These are phyloP conservation scores for Pleurotus sapidus DNA, from an alignment of 768 basidiomycete genomes.

Conservation along the genomic window DNA sequence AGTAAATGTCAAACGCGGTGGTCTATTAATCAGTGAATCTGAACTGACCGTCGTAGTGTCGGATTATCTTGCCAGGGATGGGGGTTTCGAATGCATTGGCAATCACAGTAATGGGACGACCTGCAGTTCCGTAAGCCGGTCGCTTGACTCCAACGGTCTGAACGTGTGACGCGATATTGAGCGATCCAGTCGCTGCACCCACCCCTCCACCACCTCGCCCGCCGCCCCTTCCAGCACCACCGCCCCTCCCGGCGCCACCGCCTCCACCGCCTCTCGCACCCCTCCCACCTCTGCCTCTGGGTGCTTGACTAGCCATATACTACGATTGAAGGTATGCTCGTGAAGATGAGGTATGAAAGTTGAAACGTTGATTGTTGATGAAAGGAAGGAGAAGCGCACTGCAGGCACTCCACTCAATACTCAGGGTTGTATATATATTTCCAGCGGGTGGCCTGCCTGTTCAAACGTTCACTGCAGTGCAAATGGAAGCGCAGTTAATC, in stretches of 20 bases:
- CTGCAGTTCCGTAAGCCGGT: constrained; percentile 49
- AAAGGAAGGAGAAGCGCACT: too few relatives aligned
- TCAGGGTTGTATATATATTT: too few relatives aligned
- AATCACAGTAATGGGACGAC: constrained; percentile 31
- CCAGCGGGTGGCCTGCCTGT: too few relatives aligned
- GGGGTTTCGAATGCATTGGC: constrained; percentile 54
- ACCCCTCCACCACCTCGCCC: constrained; percentile 26
- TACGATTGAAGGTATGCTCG: too few relatives aligned
- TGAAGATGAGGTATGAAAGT: too few relatives aligned
- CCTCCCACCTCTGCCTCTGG: not conserved
- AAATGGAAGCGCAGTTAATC: too few relatives aligned
- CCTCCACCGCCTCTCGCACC: not conserved
- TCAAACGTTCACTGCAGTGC: too few relatives aligned
- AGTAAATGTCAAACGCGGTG: too few relatives aligned
- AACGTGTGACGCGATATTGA: constrained; percentile 26
- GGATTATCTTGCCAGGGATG: constrained; percentile 53
- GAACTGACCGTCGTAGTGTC: constrained; percentile 65
- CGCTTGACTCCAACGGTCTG: constrained; percentile 63
- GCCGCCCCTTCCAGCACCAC: constrained; percentile 17
- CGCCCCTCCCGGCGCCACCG: not conserved
- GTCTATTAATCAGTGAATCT: not conserved
- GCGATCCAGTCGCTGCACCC: constrained; percentile 19
- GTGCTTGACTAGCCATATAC: not conserved
- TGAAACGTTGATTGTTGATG: too few relatives aligned
- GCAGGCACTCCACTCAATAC: too few relatives aligned